A percentile compares a stretch with the other conserved stretches of the same genome.
These are phyloP conservation scores for Eimeria nieschulzi DNA, from an alignment of 169 alveolate species.

Conservation along the genomic window DNA sequence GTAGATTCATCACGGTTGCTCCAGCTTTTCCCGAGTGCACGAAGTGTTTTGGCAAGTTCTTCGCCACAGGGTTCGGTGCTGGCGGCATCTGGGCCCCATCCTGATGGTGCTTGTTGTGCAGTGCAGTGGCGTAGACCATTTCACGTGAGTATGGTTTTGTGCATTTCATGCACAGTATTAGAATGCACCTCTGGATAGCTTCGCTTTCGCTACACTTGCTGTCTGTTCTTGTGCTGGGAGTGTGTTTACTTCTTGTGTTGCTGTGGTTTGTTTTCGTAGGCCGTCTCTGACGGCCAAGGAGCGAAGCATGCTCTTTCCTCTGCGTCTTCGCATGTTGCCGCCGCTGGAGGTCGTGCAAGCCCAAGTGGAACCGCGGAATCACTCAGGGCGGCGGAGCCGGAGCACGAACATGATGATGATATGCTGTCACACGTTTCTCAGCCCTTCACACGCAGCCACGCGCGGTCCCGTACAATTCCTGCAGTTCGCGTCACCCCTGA, in stretches of 20 bases:
- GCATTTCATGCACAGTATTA: too few species aligned
- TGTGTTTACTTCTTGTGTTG: not conserved
- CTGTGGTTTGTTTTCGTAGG: not conserved
- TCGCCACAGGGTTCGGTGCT: not conserved
- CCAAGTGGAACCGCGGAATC: not conserved
- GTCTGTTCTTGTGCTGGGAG: not conserved
- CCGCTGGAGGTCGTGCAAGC: not conserved
- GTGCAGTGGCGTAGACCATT: conserved; percentile 6
- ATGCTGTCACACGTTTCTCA: not conserved
- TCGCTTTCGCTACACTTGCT: too few species aligned
- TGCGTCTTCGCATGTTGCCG: not conserved
- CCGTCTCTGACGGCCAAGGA: not conserved
- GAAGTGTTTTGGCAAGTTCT: not conserved
- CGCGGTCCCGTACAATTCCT: conserved; percentile 5
- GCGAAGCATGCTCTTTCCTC: not conserved
- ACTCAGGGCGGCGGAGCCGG: not conserved
- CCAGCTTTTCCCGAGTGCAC: not conserved
- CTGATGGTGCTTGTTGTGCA: not conserved
- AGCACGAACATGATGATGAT: not conserved
- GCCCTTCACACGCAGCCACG: not conserved
- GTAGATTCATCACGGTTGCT: not conserved
- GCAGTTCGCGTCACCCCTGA: conserved; percentile 9
- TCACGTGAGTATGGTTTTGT: not conserved
- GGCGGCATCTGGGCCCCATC: not conserved
- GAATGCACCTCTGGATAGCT: too few species aligned